Evolutionary conservation across 495 filamentous ascomycete genomes (phyloP).

Genomic region (Lophiostoma macrostomum): DNA sequence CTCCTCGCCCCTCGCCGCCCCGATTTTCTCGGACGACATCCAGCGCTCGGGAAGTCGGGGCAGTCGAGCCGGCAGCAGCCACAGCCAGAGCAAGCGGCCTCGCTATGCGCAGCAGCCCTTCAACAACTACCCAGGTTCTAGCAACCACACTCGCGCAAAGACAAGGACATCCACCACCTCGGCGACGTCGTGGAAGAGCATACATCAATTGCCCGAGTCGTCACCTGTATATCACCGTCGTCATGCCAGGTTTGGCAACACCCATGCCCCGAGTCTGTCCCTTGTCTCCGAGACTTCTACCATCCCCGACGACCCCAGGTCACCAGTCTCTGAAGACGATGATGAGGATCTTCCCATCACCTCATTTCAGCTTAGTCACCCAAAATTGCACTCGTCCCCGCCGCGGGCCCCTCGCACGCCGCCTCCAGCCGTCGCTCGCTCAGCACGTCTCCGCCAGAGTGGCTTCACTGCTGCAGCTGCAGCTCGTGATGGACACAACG

Average conservation of each 20-base stretch:
- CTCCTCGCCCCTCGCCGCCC: constrained; percentile 63
- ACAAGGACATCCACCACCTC: constrained; percentile 64
- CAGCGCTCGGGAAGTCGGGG: constrained; percentile 53
- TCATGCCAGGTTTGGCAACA: constrained; percentile 59
- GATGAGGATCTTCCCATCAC: constrained; percentile 73
- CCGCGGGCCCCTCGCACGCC: constrained; percentile 64
- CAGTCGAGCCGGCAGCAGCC: constrained; percentile 54
- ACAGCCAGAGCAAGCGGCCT: constrained; percentile 50
- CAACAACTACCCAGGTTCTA: constrained; percentile 44
- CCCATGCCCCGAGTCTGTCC: constrained; percentile 59
- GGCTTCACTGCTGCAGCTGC: constrained; percentile 32
- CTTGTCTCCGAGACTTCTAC: constrained; percentile 72
- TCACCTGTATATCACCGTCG: constrained; percentile 70
- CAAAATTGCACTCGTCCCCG: constrained; percentile 66
- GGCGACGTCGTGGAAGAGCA: constrained; percentile 67
- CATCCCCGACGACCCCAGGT: constrained; percentile 56
- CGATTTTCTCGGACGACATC: constrained; percentile 68
- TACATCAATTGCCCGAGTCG: constrained; percentile 72
- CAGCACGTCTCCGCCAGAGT: constrained; percentile 35
- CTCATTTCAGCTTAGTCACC: constrained; percentile 60
- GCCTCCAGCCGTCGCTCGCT: constrained; percentile 51
- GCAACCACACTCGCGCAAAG: constrained; percentile 57
- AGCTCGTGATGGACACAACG: constrained; percentile 43
- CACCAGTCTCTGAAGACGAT: constrained; percentile 76
- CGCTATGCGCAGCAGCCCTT: constrained; percentile 45